phyloP scores from a whole-genome alignment of 352 stramenopile species.

The Phytophthora fragariae region DNA sequence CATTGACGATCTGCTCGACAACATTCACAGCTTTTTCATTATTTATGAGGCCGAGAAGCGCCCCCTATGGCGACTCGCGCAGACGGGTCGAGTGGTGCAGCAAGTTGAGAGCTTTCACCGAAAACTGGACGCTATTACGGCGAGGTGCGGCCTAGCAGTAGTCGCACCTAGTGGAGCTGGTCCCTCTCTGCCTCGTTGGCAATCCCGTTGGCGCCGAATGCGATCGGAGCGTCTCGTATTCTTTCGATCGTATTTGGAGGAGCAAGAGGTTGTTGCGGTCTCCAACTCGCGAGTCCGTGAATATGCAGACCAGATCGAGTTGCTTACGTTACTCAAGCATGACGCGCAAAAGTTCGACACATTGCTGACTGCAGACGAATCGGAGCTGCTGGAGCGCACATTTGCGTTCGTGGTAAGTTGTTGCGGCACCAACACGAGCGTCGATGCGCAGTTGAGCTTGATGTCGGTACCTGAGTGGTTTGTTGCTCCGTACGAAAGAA shows the following conservation, averaged over 20 bases:
- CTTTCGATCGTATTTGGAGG: constrained; percentile 33
- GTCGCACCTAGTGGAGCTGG: constrained; percentile 9
- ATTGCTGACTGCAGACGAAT: constrained; percentile 36
- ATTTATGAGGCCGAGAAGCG: constrained; percentile 35
- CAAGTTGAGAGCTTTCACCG: constrained; percentile 47
- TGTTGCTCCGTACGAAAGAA: constrained; percentile 38
- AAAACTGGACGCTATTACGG: constrained; percentile 40
- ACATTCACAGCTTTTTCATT: constrained; percentile 42
- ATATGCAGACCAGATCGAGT: constrained; percentile 35
- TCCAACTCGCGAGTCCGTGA: constrained; percentile 22
- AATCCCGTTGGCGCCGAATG: constrained; percentile 44
- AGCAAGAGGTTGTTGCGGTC: constrained; percentile 20
- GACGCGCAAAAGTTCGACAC: constrained; percentile 35
- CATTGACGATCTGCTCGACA: constrained; percentile 36
- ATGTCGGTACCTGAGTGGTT: constrained; percentile 46
- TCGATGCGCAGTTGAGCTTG: constrained; percentile 21
- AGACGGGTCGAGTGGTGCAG: constrained; percentile 45
- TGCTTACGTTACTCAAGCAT: constrained; percentile 38
- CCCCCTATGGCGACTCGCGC: constrained; percentile 38
- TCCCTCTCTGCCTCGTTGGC: constrained; percentile 35
- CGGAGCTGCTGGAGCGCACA: constrained; percentile 27
- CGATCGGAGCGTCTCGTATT: constrained; percentile 42
- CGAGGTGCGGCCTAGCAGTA: constrained; percentile 37
- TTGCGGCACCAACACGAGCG: constrained; percentile 19
- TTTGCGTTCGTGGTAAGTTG: constrained; percentile 35